phyloP scores from a whole-genome alignment of 148 eudicot species.

The Oxyria digyna region DNA sequence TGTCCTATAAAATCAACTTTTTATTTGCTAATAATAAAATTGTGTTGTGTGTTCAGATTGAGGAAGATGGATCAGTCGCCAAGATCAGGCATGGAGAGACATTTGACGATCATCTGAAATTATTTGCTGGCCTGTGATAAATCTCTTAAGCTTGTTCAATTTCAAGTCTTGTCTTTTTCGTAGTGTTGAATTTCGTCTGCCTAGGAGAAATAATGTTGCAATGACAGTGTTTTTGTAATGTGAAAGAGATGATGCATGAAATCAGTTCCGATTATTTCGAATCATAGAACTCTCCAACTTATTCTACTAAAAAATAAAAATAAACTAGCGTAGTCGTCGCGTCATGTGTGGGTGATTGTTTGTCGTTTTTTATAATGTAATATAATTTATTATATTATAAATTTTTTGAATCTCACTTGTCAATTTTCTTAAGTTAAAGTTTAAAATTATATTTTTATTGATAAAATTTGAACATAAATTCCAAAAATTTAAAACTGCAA shows the following conservation, averaged over 20 bases:
- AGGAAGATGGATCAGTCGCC: constrained; percentile 64
- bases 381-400: too few species aligned
- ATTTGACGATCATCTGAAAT: constrained; percentile 70
- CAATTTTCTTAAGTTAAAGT: not conserved
- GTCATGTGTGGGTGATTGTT: too few species aligned
- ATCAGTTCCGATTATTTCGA: too few species aligned
- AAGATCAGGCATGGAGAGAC: constrained; percentile 79
- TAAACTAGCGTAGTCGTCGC: too few species aligned
- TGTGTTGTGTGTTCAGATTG: constrained; percentile 28
- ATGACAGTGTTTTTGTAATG: too few species aligned
- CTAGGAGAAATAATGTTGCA: not conserved
- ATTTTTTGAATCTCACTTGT: not conserved
- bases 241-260: not conserved
- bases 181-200: not conserved
- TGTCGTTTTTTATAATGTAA: too few species aligned
- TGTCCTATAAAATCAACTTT: too few species aligned
- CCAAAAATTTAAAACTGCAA: too few species aligned
- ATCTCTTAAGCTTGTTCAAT: not conserved
- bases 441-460: too few species aligned
- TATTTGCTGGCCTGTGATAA: constrained; percentile 47
- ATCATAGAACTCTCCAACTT: too few species aligned
- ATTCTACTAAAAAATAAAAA: too few species aligned
- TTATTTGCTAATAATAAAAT: not conserved
- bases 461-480: too few species aligned
- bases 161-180: not conserved